Evolutionary conservation across 805 yeast species (phyloP).

Genomic region (Myxozyma mucilagina): DNA sequence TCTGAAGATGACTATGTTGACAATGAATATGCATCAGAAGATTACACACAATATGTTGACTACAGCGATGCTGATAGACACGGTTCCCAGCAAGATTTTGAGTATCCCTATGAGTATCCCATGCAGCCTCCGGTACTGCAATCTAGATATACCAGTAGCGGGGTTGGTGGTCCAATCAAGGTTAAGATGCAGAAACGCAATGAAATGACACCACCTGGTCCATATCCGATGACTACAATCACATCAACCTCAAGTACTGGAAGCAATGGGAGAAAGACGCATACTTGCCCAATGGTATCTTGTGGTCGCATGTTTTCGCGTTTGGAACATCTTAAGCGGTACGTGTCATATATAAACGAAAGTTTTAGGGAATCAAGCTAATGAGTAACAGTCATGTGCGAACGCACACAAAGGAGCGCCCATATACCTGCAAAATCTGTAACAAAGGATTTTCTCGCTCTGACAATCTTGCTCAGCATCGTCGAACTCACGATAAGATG

Average conservation of each 20-base stretch:
- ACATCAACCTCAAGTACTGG: slow-evolving; percentile 5
- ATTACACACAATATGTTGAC: slow-evolving; percentile 16
- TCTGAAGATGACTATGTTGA: slow-evolving; percentile 15
- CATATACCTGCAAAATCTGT: slow-evolving; percentile 29
- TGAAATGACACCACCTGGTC: neutral
- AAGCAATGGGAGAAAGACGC: slow-evolving; percentile 25
- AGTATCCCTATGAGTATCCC: neutral
- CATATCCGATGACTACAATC: slow-evolving; percentile 6
- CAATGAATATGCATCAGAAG: slow-evolving; percentile 6
- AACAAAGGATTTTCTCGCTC: slow-evolving; percentile 30
- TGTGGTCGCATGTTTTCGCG: slow-evolving; percentile 30
- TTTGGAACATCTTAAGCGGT: slow-evolving; percentile 29
- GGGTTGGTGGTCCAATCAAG: neutral
- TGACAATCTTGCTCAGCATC: slow-evolving; percentile 29
- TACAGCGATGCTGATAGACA: slow-evolving; percentile 4
- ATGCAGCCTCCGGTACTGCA: neutral
- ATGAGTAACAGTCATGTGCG: slow-evolving; percentile 20
- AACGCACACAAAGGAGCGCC: slow-evolving; percentile 32
- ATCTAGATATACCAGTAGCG: neutral
- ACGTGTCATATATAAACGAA: neutral
- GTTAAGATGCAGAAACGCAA: neutral
- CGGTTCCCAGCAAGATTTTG: neutral
- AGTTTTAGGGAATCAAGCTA: neutral
- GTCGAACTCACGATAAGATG: slow-evolving; percentile 32
- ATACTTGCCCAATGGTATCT: slow-evolving; percentile 28